A percentile compares a stretch with the other conserved stretches of the same genome.
Evolutionary conservation across 345 rosid species (phyloP).

Genomic region (Arabis hirsuta): DNA sequence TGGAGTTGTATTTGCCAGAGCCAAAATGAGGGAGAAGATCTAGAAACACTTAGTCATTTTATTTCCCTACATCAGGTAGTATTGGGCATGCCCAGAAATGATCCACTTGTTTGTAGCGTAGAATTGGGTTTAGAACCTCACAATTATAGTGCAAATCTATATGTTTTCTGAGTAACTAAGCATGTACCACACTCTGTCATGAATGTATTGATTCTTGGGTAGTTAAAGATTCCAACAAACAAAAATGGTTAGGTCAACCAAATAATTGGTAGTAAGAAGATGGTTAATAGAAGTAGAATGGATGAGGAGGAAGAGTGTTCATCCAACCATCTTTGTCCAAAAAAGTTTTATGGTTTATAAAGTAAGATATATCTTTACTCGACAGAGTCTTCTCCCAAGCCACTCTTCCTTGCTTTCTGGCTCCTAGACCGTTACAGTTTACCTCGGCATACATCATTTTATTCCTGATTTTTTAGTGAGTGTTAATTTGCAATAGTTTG

Average conservation of each 20-base stretch:
- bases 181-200: constrained; percentile 7
- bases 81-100: background rate
- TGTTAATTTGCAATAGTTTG: background rate
- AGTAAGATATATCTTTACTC: background rate
- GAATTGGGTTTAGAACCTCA: constrained; percentile 31
- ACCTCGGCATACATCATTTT: constrained; percentile 10
- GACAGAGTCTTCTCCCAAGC: constrained; percentile 13
- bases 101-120: constrained; percentile 14
- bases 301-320: background rate
- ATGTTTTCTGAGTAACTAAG: constrained; percentile 1
- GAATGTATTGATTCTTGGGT: constrained; percentile 21
- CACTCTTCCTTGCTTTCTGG: constrained; percentile 12
- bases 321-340: constrained; percentile 24
- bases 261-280: background rate
- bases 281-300: background rate
- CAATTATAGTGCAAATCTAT: background rate
- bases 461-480: background rate
- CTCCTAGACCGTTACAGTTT: constrained; percentile 3
- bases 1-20: constrained; percentile 89
- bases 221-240: background rate
- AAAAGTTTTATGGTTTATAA: background rate
- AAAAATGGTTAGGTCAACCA: background rate
- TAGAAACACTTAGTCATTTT: constrained; percentile 12
- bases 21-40: constrained; percentile 80
- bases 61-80: constrained; percentile 15